These are phyloP conservation scores for Sporothrix pseudoabietina DNA, from an alignment of 2,329 filamentous ascomycete genomes.

Conservation along the genomic window DNA sequence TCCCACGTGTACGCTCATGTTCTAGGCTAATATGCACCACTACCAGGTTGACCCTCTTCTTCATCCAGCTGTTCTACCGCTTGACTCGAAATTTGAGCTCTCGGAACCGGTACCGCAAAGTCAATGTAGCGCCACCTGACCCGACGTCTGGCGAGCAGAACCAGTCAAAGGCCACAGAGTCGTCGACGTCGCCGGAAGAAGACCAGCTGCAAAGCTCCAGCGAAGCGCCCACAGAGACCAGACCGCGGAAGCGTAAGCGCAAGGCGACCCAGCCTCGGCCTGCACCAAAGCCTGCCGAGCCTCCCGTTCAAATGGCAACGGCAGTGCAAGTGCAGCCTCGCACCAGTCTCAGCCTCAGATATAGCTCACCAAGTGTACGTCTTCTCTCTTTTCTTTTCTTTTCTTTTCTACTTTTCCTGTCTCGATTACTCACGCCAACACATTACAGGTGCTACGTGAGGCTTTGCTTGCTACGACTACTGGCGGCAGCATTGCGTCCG, in stretches of 20 bases:
- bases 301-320: too few species aligned
- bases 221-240: background rate
- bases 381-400: background rate
- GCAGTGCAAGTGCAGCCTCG: background rate
- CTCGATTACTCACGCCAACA: background rate
- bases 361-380: conserved; percentile 28
- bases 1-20: background rate
- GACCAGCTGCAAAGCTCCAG: background rate
- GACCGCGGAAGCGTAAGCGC: too few species aligned
- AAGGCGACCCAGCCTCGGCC: background rate
- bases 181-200: background rate
- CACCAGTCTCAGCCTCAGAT: conserved; percentile 11
- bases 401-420: background rate
- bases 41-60: conserved; percentile 27
- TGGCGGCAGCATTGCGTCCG: background rate
- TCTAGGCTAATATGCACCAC: background rate
- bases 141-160: background rate
- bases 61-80: conserved; percentile 33
- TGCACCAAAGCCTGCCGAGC: background rate
- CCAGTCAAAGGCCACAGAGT: background rate
- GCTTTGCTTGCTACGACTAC: background rate
- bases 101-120: conserved; percentile 22
- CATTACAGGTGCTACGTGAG: background rate
- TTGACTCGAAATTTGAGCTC: conserved; percentile 27
- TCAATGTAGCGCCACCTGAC: background rate